These are phyloP conservation scores for Coemansia sp. DNA, from an alignment of 192 early-diverging fungal species.

Conservation along the genomic window DNA sequence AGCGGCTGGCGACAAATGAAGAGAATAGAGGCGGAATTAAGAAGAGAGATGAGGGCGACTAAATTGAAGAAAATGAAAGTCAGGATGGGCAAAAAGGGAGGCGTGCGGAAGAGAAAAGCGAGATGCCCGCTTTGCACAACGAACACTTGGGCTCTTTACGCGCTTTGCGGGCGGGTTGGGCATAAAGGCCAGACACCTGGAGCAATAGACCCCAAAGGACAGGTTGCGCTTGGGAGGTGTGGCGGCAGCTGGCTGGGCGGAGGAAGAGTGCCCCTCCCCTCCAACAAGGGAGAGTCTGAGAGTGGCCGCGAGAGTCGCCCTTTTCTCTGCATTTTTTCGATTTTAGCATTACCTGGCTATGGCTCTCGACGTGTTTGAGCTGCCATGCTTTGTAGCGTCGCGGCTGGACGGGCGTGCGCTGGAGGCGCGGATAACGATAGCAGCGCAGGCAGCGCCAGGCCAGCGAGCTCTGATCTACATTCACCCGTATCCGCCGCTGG, in stretches of 20 bases:
- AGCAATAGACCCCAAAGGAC: not conserved
- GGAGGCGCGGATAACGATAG: conserved; percentile 29
- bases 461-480: conserved; percentile 32
- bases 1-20: conserved; percentile 5
- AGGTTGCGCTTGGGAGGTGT: not conserved
- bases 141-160: not conserved
- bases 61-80: conserved; percentile 33
- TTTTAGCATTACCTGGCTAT: not conserved
- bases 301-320: no score
- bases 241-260: not conserved
- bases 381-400: conserved; percentile 48
- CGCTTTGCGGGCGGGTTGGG: not conserved
- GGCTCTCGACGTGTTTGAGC: conserved; percentile 36
- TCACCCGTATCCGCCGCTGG: conserved; percentile 53
- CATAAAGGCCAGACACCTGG: not conserved
- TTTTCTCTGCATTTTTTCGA: not conserved
- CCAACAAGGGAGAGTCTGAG: no score
- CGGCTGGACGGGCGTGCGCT: conserved; percentile 48
- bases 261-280: no score
- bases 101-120: conserved; percentile 5
- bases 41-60: conserved; percentile 20
- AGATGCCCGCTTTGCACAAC: not conserved
- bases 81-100: conserved; percentile 11
- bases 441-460: not conserved
- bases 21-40: not conserved